Base-by-base conservation (phyloP, 768 basidiomycete genomes). In the Sarcodon sp. region DNA sequence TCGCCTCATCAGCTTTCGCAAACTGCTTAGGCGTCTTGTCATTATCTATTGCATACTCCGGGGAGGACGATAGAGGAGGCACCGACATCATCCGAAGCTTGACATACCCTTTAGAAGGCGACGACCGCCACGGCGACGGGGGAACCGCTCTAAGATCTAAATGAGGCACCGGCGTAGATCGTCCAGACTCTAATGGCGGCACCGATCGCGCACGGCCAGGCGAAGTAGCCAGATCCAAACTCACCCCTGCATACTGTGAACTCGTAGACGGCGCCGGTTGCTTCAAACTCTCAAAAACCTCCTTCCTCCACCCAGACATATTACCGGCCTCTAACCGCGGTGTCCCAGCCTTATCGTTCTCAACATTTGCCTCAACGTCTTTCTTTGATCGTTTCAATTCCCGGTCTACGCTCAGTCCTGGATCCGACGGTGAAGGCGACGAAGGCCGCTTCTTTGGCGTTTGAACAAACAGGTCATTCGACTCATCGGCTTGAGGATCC, bases 191-290 rank as follows among this genome's bases (percentile, higher is more conserved):
- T n/a, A 18, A 41, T n/a, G 38, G 47, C 15, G 47, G 47, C 6
- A 48, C 47, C 47, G 47, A 48, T n/a, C 47, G 34, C 37, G 47
- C 35, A 15, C 47, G 47, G 9, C 16, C 10, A 18, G 37, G 41
- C 12, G 12, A 16, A 16, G 15, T 33, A n/a, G n/a, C n/a, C 10
- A 16, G 6, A 21, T 38, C 37, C 15, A 7, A 18, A n/a, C 31
- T 48, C 7, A n/a, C 16, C 5, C 10, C 16, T 4, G 21, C 3
- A 15, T 16, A 34, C 11, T 27, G n/a, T 9, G 36, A 44, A 31
- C 16, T 31, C 7, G 46, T 16, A 6, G 47, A 12, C 6, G 16
- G 36, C 6, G 13, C 31, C 15, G 3, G 33, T 39, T 31, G 6
- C n/a, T 16, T 31, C 44, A 15, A 31, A 32, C 8, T 9, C n/a